Evolutionary conservation across 208 protist genomes (phyloP).

Genomic region (Trypanosoma platydactyli): DNA sequence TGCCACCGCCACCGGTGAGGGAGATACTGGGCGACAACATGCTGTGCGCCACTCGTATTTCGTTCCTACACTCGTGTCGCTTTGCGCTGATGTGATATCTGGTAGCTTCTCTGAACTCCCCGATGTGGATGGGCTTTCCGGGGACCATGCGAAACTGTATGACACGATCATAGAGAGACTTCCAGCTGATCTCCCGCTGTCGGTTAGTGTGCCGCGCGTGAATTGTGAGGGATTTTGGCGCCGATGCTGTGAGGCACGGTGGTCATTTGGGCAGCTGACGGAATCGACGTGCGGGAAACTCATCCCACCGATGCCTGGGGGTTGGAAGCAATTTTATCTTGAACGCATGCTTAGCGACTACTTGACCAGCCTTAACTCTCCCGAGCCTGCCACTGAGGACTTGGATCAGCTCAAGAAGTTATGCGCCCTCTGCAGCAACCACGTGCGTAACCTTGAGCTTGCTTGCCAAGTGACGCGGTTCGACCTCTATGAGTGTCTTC

Average conservation of each 20-base stretch:
- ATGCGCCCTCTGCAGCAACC: constrained; percentile 69
- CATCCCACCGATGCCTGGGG: constrained; percentile 38
- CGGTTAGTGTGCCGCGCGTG: constrained; percentile 52
- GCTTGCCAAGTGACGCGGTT: constrained; percentile 76
- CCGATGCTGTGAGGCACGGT: constrained; percentile 74
- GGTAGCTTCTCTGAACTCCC: constrained; percentile 53
- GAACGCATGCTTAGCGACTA: constrained; percentile 76
- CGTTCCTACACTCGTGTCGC: constrained; percentile 67
- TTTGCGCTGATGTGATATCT: constrained; percentile 74
- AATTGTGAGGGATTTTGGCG: constrained; percentile 47
- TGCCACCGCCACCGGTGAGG: not conserved
- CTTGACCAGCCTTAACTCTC: constrained; percentile 47
- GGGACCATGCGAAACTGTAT: constrained; percentile 52
- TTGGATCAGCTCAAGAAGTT: constrained; percentile 43
- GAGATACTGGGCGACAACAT: constrained; percentile 7
- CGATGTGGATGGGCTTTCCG: constrained; percentile 62
- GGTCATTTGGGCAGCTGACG: constrained; percentile 84
- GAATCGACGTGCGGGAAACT: constrained; percentile 36
- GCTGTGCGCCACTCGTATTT: constrained; percentile 54
- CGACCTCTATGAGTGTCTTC: constrained; percentile 65
- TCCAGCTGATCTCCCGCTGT: constrained; percentile 54
- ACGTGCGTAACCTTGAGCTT: constrained; percentile 65
- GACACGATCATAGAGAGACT: constrained; percentile 67
- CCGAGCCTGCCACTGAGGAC: constrained; percentile 34
- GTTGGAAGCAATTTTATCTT: constrained; percentile 88